Base-by-base conservation (phyloP, 495 filamentous ascomycete genomes). In the Hypoxylon fuscum region DNA sequence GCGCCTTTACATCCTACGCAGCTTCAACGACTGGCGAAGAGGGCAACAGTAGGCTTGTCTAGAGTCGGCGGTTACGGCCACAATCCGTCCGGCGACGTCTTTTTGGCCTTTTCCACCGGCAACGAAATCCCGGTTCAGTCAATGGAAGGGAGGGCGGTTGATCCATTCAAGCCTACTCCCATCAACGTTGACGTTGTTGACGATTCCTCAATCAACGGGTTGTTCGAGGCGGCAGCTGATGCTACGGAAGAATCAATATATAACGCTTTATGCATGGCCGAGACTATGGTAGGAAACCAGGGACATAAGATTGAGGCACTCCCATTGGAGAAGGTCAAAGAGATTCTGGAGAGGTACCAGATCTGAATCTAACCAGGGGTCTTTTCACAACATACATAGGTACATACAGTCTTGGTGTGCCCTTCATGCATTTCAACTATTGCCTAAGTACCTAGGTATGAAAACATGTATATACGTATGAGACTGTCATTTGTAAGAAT, bases 211-310 rank as follows among this genome's bases (percentile, higher is more conserved):
- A 81, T 84, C 44, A 78, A 83, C 61, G 73, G 73, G 1, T 50
- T 83, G 50, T 81, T 84, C 48, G 76, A 79, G 54, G 80, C 79
- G 4, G 75, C 72, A 5, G 77, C 81, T 1, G 82, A 84, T 44
- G 75, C 74, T 0, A 79, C 77, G 0, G 81, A 85, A 68, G 81
- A 85, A 65, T 72, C 79, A 5, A 80, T 85, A 40, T 77, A 81
- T 46, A 85, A 85, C 66, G 74, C 78, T 37, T 59, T 85, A 1
- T 79, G 73, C 34, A 81, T 77, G 72, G 79, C 79, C 0, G 75
- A 81, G 67, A 78, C 74, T 1, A 79, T 80, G 72, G 71, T 72
- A 17, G 79, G 79, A 1, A 68, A 76, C 17, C 56, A 68, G 23
- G 75, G 65, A 6, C 52, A 68, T 12, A 73, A 50, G 23, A 72